Percentiles rank a stretch among this genome's conserved stretches.
Conservation (phyloP, 768 basidiomycete genomes). For the Favolaschia claudopus region DNA sequence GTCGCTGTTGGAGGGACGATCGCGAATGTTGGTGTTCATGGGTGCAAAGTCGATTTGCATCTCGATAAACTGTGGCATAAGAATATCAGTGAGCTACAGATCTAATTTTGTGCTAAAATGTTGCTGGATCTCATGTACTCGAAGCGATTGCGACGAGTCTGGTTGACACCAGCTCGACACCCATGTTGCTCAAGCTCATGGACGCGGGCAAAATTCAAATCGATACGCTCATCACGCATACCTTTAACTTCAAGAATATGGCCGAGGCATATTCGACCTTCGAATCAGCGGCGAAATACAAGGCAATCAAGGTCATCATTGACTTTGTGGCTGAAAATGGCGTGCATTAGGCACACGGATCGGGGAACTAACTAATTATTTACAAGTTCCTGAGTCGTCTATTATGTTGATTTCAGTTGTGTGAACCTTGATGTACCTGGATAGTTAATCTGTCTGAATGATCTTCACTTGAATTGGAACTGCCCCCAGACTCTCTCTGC, state of each 20-base stretch:
- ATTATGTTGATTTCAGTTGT: too few relatives aligned
- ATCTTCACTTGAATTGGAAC: too few relatives aligned
- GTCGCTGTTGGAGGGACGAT: conserved; percentile 33
- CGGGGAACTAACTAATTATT: too few relatives aligned
- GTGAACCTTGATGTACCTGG: too few relatives aligned
- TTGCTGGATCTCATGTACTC: not conserved
- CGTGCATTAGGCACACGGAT: too few relatives aligned
- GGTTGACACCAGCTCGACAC: conserved; percentile 25
- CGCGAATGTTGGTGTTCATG: conserved; percentile 36
- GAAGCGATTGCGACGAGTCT: conserved; percentile 32
- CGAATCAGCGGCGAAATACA: conserved; percentile 26
- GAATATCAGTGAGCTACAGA: conserved; percentile 28
- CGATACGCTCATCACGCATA: conserved; percentile 26
- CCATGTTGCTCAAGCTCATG: conserved; percentile 30
- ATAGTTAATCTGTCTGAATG: too few relatives aligned
- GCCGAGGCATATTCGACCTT: conserved; percentile 30
- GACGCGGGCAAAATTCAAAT: conserved; percentile 28
- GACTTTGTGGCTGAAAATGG: conserved; percentile 23
- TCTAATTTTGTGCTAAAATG: not conserved
- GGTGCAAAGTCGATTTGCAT: conserved; percentile 28
- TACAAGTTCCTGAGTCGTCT: too few relatives aligned
- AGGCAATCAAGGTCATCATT: conserved; percentile 33
- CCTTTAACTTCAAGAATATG: conserved; percentile 28
- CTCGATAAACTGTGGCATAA: conserved; percentile 34
- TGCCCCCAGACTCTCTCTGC: too few relatives aligned